phyloP scores from a whole-genome alignment of 805 yeast genomes.

The Diddensiella transvaalensis region DNA sequence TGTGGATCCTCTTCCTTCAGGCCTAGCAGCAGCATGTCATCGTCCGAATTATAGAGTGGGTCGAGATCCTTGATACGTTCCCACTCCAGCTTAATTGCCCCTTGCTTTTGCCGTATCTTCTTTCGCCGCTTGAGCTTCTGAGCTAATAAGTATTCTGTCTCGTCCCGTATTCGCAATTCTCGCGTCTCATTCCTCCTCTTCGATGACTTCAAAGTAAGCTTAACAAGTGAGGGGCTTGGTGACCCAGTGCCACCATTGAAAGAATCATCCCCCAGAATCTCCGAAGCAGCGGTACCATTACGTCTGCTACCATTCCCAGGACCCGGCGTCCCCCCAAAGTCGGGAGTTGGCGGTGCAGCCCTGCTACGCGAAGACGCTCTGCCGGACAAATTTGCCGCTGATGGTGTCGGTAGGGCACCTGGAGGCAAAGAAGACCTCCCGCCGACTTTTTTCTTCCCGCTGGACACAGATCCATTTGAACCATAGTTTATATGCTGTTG shows the following conservation, averaged over 20 bases:
- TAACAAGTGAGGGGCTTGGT: constrained; percentile 7
- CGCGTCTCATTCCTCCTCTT: constrained; percentile 3
- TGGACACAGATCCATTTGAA: not conserved
- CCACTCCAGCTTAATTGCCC: constrained; percentile 32
- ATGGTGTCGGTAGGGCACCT: not conserved
- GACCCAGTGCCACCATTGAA: not conserved
- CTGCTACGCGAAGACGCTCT: not conserved
- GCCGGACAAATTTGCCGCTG: not conserved
- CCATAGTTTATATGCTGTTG: constrained; percentile 3
- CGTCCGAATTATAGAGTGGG: constrained; percentile 35
- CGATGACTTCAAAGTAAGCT: constrained; percentile 7
- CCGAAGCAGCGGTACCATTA: not conserved
- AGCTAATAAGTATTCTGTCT: constrained; percentile 24
- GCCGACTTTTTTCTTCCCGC: not conserved
- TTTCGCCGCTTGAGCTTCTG: constrained; percentile 23
- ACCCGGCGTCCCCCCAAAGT: not conserved
- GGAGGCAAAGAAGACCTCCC: not conserved
- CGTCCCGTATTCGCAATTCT: constrained; percentile 16
- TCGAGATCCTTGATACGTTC: constrained; percentile 29
- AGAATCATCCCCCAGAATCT: not conserved
- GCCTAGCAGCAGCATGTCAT: constrained; percentile 21
- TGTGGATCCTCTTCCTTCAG: constrained; percentile 6
- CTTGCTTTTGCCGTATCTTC: constrained; percentile 22
- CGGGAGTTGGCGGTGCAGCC: not conserved
- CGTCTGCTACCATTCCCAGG: not conserved